phyloP scores from a whole-genome alignment of 1,284 basidiomycete genomes.

The Rhodotorula mucilaginosa region DNA sequence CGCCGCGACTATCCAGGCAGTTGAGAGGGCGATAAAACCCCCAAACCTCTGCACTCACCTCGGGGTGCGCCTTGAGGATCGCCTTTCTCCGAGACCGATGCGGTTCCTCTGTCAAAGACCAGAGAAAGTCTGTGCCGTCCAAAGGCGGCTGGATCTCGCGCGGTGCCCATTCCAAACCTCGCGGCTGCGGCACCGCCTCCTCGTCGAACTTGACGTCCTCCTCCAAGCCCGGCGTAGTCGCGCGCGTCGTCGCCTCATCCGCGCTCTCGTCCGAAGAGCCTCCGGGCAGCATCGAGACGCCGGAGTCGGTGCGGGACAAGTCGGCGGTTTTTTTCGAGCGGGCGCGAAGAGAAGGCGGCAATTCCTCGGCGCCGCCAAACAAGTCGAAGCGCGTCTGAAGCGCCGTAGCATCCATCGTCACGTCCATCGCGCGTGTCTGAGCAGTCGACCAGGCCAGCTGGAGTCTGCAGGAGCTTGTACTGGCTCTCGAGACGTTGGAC shows the following conservation, averaged over 20 bases:
- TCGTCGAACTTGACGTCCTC: constrained; percentile 2
- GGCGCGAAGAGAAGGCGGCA: constrained; percentile 7
- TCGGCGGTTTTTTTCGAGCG: not conserved
- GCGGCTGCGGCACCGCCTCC: not conserved
- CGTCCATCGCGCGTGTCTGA: not conserved
- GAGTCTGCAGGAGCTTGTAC: not conserved
- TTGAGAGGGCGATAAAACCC: too few species aligned
- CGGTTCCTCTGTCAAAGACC: constrained; percentile 97
- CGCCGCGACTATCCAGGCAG: not conserved
- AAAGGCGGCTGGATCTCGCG: constrained; percentile 40
- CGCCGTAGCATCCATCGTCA: not conserved
- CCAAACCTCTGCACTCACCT: constrained; percentile 57
- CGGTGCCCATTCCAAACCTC: constrained; percentile 46
- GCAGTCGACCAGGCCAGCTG: not conserved
- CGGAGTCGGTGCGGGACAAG: constrained; percentile 7
- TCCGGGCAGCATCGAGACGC: not conserved
- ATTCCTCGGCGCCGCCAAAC: constrained; percentile 27
- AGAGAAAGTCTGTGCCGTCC: constrained; percentile 57
- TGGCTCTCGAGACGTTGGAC: too few species aligned
- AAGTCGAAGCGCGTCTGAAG: constrained; percentile 22
- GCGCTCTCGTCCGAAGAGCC: constrained; percentile 9
- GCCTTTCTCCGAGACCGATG: constrained; percentile 81
- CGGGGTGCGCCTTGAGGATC: constrained; percentile 91
- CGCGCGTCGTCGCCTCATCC: constrained; percentile 16
- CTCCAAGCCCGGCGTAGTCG: constrained; percentile 19